Percentiles rank a stretch among this genome's conserved stretches.
phyloP scores from a whole-genome alignment of 495 filamentous ascomycete species.

The Daldinia vernicosa region DNA sequence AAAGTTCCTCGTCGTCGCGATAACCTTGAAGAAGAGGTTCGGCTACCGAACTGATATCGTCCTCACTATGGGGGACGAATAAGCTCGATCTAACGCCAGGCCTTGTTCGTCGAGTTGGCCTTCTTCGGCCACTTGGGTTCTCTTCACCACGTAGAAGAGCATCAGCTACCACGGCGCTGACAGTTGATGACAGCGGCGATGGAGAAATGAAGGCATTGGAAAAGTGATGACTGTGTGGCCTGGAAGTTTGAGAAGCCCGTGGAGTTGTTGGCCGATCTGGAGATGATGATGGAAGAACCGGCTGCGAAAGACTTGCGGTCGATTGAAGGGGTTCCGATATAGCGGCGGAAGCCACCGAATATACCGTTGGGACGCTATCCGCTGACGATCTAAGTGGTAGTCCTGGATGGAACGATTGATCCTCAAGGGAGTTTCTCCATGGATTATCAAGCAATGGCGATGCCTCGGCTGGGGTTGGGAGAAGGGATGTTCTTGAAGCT shows the following conservation, averaged over 20 bases:
- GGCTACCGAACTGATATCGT: constrained; percentile 22
- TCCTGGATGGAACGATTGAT: constrained; percentile 41
- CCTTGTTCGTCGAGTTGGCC: constrained; percentile 45
- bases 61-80: constrained; percentile 52
- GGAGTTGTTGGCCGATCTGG: constrained; percentile 47
- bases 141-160: constrained; percentile 52
- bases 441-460: constrained; percentile 48
- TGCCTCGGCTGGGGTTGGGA: constrained; percentile 33
- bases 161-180: constrained; percentile 58
- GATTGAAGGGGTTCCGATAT: constrained; percentile 45
- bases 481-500: constrained; percentile 31
- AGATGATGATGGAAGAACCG: constrained; percentile 32
- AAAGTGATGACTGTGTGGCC: constrained; percentile 49
- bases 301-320: constrained; percentile 30
- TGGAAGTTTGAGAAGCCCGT: constrained; percentile 41
- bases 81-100: constrained; percentile 53
- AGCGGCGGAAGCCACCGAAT: constrained; percentile 45
- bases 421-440: constrained; percentile 45
- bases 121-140: constrained; percentile 43
- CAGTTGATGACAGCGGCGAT: constrained; percentile 58
- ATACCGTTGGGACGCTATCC: constrained; percentile 49
- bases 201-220: constrained; percentile 55
- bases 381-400: constrained; percentile 48
- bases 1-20: constrained; percentile 23
- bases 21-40: constrained; percentile 32